Conservation (phyloP, 179 eudicot species). For the Silene vulgaris region DNA sequence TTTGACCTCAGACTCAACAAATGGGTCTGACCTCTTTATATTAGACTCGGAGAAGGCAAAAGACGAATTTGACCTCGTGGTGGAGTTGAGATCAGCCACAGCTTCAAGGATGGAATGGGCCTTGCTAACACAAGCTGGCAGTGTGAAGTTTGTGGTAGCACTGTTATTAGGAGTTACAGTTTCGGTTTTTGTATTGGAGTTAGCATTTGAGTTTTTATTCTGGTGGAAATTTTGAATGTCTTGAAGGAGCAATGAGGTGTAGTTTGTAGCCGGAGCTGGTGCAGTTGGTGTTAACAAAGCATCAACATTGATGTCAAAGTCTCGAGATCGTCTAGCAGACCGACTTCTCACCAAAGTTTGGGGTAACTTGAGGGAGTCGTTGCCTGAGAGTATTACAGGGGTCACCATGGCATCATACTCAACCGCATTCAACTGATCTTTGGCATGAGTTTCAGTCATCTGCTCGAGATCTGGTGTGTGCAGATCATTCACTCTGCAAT, state of each 20-base stretch:
- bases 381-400: conserved; percentile 36
- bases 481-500: conserved; percentile 34
- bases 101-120: conserved; percentile 84
- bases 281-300: conserved; percentile 36
- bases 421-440: conserved; percentile 19
- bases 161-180: conserved; percentile 14
- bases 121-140: conserved; percentile 65
- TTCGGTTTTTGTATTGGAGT: conserved; percentile 14
- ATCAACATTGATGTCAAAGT: conserved; percentile 66
- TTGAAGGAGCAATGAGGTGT: conserved; percentile 65
- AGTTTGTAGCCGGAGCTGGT: conserved; percentile 46
- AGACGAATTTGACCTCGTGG: conserved; percentile 29
- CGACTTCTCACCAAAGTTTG: conserved; percentile 53
- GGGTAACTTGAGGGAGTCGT: conserved; percentile 45
- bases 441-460: conserved; percentile 19
- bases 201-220: conserved; percentile 31
- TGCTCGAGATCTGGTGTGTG: conserved; percentile 24
- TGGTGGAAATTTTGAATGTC: conserved; percentile 94
- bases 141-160: conserved; percentile 32
- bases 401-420: conserved; percentile 38
- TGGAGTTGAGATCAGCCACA: conserved; percentile 84
- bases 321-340: conserved; percentile 76
- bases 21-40: conserved; percentile 39
- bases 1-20: conserved; percentile 59
- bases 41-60: conserved; percentile 15